Conservation (phyloP, 805 yeast species). For the Wickerhamomyces canadensis region DNA sequence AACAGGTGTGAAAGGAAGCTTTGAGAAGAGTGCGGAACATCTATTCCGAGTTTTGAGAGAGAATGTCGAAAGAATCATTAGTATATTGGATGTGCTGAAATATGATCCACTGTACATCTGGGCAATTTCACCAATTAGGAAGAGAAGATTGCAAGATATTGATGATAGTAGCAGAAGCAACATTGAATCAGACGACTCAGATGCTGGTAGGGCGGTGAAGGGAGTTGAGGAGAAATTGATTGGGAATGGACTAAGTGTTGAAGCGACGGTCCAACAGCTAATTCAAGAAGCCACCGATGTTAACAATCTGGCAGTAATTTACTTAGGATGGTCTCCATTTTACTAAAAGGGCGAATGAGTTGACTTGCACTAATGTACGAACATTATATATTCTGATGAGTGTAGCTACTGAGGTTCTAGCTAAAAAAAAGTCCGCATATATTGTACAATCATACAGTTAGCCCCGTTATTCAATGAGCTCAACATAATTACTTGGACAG, state of each 20-base stretch:
- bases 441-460: too few species aligned
- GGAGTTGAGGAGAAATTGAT: constrained; percentile 65
- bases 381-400: too few species aligned
- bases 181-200: constrained; percentile 29
- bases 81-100: constrained; percentile 77
- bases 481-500: constrained; percentile 92
- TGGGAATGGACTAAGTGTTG: constrained; percentile 67
- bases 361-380: too few species aligned
- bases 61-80: constrained; percentile 64
- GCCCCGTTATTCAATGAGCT: constrained; percentile 49
- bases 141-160: constrained; percentile 44
- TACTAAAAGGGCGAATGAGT: too few species aligned
- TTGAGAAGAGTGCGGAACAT: constrained; percentile 65
- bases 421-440: background rate
- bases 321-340: constrained; percentile 83
- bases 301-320: constrained; percentile 65
- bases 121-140: constrained; percentile 75
- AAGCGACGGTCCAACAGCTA: constrained; percentile 78
- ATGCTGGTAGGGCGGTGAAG: constrained; percentile 73
- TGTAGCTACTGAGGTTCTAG: background rate
- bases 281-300: constrained; percentile 70
- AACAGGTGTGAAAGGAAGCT: constrained; percentile 77
- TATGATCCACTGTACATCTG: constrained; percentile 94
- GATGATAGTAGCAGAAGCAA: constrained; percentile 4
- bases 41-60: constrained; percentile 61